Base-by-base conservation (phyloP, 345 rosid species). In the Cochlearia excelsa region DNA sequence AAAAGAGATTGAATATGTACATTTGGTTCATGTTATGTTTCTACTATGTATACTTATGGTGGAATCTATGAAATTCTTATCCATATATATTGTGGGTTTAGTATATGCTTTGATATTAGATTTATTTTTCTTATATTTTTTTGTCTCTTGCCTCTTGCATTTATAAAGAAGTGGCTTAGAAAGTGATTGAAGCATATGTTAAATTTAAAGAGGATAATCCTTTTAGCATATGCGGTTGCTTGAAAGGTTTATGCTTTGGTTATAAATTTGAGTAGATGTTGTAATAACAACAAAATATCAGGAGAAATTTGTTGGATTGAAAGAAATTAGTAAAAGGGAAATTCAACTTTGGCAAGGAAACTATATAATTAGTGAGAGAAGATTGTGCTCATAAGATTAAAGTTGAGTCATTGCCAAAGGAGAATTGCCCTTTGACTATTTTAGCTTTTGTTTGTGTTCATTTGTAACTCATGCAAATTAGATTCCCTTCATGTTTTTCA, bases 341-440 rank as follows among this genome's bases (percentile, higher is more conserved):
- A 66, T 42, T 77, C 78, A 70, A 23, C 4, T 35, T 75, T 75
- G 80, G 81, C 81, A 72, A 29, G 65, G 42, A 42, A 65, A 60
- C 37, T 37, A 46, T 37, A 46, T 38, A 29, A 60, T 38, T 16
- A 37, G 54, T 26, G 9, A 45, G 9, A 34, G 9, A 59, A 35
- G 2, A 35, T n/a, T 9, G 34, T 46, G n/a, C 8, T 46, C 45
- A 47, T 44, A 59, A 59, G 54, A 26, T 26, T 46, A 28, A 38
- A 48, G 28, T 46, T 60, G 37, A 27, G 65, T 26, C 65, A 11
- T 65, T 80, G 84, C 79, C 84, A 80, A 80, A 74, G 79, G 78
- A 77, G 76, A 77, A 81, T 67, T 77, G 76, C 76, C 81, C 78
- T 72, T 23, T 63, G 56, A 69, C 64, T 77, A 65, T 29, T 75